Evolutionary conservation across 176 grass and related monocot species (phyloP).

Genomic region (Pontederia paniculata): DNA sequence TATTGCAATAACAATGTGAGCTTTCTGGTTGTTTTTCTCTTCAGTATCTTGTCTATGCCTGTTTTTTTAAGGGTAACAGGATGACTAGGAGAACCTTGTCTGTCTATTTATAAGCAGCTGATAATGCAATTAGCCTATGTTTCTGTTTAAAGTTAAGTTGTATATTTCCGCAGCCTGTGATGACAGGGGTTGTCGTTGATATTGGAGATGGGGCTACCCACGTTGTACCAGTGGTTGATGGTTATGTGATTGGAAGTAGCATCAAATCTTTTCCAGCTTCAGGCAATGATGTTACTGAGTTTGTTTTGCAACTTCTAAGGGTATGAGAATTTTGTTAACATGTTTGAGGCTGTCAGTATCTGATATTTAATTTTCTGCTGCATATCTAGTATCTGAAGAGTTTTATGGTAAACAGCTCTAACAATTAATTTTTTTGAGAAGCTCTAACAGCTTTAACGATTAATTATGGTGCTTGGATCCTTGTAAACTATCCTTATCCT

Average conservation of each 20-base stretch:
- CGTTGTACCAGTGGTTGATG: conserved; percentile 87
- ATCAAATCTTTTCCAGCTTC: conserved; percentile 91
- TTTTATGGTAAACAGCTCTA: no score
- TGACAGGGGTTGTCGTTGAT: conserved; percentile 99
- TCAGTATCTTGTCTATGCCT: no score
- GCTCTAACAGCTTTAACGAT: no score
- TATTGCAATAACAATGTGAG: no score
- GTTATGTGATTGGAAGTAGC: conserved; percentile 97
- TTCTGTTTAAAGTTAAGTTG: conserved; percentile 38
- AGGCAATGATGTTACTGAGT: conserved; percentile 69
- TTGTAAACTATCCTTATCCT: no score
- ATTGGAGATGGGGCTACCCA: conserved; percentile 86
- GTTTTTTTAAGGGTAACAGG: no score
- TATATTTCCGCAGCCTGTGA: conserved; percentile 84
- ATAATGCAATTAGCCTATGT: neutral
- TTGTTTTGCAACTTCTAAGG: conserved; percentile 87
- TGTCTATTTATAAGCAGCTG: no score
- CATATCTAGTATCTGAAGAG: no score
- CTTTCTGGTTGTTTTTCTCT: no score
- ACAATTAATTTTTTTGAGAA: no score
- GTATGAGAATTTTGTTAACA: conserved; percentile 26
- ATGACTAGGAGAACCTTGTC: no score
- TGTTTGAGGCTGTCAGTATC: neutral
- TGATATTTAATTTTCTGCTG: neutral
- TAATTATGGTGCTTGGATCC: no score